A percentile compares a stretch with the other conserved stretches of the same genome.
phyloP scores from a whole-genome alignment of 2,329 filamentous ascomycete species.

The Fusarium tuaranense region DNA sequence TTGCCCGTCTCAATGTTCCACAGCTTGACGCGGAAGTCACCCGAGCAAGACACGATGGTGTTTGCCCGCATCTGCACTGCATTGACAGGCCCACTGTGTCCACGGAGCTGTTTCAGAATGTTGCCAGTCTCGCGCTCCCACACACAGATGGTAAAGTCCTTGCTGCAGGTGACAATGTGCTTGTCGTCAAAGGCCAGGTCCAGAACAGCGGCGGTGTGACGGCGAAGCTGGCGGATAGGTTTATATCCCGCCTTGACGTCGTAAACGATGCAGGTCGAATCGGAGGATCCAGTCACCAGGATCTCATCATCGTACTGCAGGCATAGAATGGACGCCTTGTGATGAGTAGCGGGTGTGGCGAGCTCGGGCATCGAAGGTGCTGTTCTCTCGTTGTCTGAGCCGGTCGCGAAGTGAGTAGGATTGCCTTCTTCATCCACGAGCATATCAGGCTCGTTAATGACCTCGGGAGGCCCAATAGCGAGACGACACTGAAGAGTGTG shows the following conservation, averaged over 20 bases:
- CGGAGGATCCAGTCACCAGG: slow-evolving; percentile 94
- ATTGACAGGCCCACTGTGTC: slow-evolving; percentile 93
- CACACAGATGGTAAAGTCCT: slow-evolving; percentile 92
- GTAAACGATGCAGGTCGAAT: slow-evolving; percentile 92
- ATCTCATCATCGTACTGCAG: slow-evolving; percentile 94
- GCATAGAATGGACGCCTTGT: slow-evolving; percentile 93
- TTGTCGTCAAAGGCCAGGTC: slow-evolving; percentile 93
- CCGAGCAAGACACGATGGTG: slow-evolving; percentile 91
- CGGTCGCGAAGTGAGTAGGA: slow-evolving; percentile 67
- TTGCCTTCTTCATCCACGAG: slow-evolving; percentile 64
- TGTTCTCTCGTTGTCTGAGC: slow-evolving; percentile 60
- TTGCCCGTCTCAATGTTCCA: slow-evolving; percentile 94
- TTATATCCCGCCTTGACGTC: slow-evolving; percentile 82
- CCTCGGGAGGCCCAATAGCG: slow-evolving; percentile 83
- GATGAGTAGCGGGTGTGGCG: slow-evolving; percentile 73
- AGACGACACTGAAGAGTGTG: slow-evolving; percentile 86
- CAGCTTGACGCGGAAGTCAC: slow-evolving; percentile 91
- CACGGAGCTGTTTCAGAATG: slow-evolving; percentile 82
- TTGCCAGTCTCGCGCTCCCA: slow-evolving; percentile 88
- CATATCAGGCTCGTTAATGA: slow-evolving; percentile 66
- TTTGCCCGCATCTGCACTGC: slow-evolving; percentile 95
- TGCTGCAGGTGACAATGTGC: slow-evolving; percentile 96
- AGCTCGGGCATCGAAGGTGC: slow-evolving; percentile 64
- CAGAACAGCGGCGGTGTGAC: slow-evolving; percentile 89
- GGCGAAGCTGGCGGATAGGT: slow-evolving; percentile 80